Base-by-base conservation (phyloP, 352 stramenopile species). In the Thalassiosira gravida region DNA sequence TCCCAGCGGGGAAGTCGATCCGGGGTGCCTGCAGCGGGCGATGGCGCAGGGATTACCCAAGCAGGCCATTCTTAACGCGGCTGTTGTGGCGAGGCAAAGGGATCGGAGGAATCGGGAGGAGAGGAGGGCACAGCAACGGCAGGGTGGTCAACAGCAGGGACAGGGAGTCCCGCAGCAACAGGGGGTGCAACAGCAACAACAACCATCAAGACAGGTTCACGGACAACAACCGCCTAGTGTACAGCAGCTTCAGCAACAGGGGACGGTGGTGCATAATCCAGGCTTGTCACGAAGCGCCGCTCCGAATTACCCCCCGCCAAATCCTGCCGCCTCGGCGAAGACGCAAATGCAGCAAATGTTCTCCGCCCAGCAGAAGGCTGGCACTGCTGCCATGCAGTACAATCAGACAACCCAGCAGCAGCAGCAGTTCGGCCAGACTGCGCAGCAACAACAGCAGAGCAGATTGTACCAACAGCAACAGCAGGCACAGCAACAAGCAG, bases 61-160 rank as follows among this genome's bases (percentile, higher is more conserved):
- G 67, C 65, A 91, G 65, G 86, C 89, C 18, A 92, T 94, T 55
- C 32, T 92, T 13, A 94, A 94, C 77, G 89, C 89, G 30, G 89
- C 86, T 9, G 42, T 74, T 13, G 85, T 92, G 13, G 89, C 89
- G 11, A 20, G 83, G 32, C 74, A 91, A 55, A 74, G 81, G 29
- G 87, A 94, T 73, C 77, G 62, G 22, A 56, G 70, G 46, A 91
- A 92, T 67, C 73, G 77, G 61, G 70, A 85, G 44, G 59, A 79
- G 13, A 75, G 70, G 58, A 67, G 81, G 20, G 35, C 42, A 14
- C 57, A 56, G 46, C 50, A 46, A 42, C 49, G 52, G 13, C 32
- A 25, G 13, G 32, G 52, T 64, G 22, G 35, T 6, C 20, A 32
- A 5, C 37, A 58, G 52, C 56, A 59, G 46, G 20, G 16, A 18